Evolutionary conservation across 2,329 filamentous ascomycete species (phyloP), one percentile per base, ranked within the genome.

Genomic region (Nemania serpens): DNA sequence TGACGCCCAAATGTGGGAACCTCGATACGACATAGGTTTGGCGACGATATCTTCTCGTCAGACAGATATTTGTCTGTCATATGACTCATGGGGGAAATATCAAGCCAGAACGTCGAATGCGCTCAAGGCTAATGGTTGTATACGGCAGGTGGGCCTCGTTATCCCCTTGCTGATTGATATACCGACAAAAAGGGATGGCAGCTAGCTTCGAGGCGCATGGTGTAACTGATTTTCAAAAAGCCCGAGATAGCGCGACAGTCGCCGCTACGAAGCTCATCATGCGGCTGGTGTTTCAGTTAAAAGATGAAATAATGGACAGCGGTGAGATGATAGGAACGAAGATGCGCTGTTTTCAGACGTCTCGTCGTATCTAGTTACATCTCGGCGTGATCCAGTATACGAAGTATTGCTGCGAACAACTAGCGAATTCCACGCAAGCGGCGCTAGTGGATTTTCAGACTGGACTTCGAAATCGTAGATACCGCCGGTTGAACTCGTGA

Each of bases 1-100:
- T 43, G 17, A 53, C 18, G 39, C 22, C 45, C 48, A 57, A 46
- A 42, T 49, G 50, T 51, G 55, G 50, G 34, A 56, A 59, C 34
- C 15, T 57, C 20, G 49, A 45, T 46, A 43, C 22, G 52, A 36
- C 46, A 48, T 15, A 43, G 15, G 18, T 46, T 37, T 20, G 42
- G 18, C 33, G 42, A 48, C 45, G 29, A 5, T 48, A 15, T 54
- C 43, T 42, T 5, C 48, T 41, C 36, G 11, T 33, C 46, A 37
- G 25, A 37, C 33, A 37, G 22, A 52, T 48, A 18, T 34, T 17
- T 51, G 12, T 52, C 48, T 22, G 18, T 53, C 45, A 18, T 29
- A 41, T 33, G n/a, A 12, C 17, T 17, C 29, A 41, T 53, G 12
- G 9, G 37, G 4, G 36, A 11, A 37, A 29, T 37, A 41, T 58